Evolutionary conservation across 1,139 yeast species (phyloP).

Genomic region (Magnusiomyces ingens): DNA sequence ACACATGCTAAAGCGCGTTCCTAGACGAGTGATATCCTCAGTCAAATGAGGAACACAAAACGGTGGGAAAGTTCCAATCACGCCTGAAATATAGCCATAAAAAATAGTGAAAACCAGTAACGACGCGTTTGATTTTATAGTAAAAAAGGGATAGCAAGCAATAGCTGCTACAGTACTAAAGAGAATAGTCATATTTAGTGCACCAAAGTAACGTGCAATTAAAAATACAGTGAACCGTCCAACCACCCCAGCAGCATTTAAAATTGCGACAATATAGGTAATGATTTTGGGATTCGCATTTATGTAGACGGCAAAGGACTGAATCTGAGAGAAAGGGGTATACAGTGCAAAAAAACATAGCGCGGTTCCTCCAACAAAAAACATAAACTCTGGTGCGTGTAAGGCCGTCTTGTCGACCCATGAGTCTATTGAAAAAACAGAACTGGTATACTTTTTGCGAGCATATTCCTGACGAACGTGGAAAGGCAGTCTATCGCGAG

Average conservation of each 20-base stretch:
- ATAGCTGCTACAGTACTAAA: slow-evolving; percentile 5
- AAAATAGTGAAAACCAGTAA: slow-evolving; percentile 9
- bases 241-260: slow-evolving; percentile 9
- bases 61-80: slow-evolving; percentile 41
- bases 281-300: not conserved
- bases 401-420: slow-evolving; percentile 13
- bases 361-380: slow-evolving; percentile 10
- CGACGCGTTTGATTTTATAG: slow-evolving; percentile 7
- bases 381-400: slow-evolving; percentile 12
- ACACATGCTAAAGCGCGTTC: slow-evolving; percentile 53
- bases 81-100: slow-evolving; percentile 47
- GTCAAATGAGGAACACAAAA: slow-evolving; percentile 46
- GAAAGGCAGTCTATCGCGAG: slow-evolving; percentile 11
- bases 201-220: slow-evolving; percentile 9
- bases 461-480: slow-evolving; percentile 1
- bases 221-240: slow-evolving; percentile 11
- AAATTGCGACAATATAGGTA: slow-evolving; percentile 10
- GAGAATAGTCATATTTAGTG: slow-evolving; percentile 10
- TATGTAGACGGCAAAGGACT: slow-evolving; percentile 11
- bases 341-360: slow-evolving; percentile 12
- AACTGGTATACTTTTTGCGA: not conserved
- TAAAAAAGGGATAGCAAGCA: not conserved
- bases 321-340: slow-evolving; percentile 12
- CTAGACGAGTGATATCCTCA: slow-evolving; percentile 34
- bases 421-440: slow-evolving; percentile 8